phyloP scores from a whole-genome alignment of 176 grass and related monocot genomes.

The Melocanna baccifera region DNA sequence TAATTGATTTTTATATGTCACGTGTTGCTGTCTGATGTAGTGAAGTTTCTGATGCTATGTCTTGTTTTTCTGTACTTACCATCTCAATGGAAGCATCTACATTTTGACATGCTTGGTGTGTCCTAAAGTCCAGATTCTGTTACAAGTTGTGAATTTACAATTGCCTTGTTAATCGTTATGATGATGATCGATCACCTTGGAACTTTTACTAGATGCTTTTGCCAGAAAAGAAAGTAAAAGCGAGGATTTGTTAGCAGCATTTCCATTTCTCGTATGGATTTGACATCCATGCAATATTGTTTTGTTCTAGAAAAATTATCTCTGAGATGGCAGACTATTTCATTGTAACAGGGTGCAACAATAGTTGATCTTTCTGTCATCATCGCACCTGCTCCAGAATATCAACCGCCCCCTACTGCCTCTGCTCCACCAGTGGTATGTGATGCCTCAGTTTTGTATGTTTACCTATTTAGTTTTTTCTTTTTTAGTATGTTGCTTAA shows the following conservation, averaged over 20 bases:
- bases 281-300: not conserved
- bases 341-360: slow-evolving; percentile 60
- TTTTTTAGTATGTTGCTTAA: not conserved
- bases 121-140: not conserved
- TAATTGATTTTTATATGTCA: not conserved
- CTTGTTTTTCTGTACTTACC: not conserved
- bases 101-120: not conserved
- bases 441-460: not conserved
- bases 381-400: slow-evolving; percentile 69
- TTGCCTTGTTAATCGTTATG: not conserved
- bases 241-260: not conserved
- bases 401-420: slow-evolving; percentile 48
- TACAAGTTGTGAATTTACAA: not conserved
- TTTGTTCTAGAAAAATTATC: not conserved
- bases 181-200: not conserved
- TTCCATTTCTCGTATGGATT: not conserved
- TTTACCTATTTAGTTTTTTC: not conserved
- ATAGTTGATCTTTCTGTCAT: slow-evolving; percentile 94
- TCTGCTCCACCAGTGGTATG: slow-evolving; percentile 60
- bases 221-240: not conserved
- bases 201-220: not conserved
- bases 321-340: slow-evolving; percentile 21
- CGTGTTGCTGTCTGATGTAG: not conserved
- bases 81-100: not conserved
- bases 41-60: not conserved